Evolutionary conservation across 1,284 basidiomycete species (phyloP), one percentile per base, ranked within the genome.

Genomic region (Tilletia caries): DNA sequence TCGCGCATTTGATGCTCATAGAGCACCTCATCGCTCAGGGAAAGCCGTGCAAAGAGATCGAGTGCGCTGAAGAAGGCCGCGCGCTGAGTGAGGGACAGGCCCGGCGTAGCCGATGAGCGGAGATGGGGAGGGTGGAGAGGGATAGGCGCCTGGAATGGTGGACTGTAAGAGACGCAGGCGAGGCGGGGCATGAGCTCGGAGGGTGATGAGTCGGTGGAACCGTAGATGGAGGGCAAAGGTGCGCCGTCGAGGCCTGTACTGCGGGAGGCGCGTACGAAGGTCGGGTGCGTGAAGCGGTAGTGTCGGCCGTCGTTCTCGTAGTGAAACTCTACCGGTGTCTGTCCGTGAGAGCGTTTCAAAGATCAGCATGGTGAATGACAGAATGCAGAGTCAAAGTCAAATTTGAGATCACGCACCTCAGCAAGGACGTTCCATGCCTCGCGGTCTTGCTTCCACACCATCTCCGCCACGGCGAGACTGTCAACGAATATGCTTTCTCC

Each of bases 281-380:
- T 92, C 0, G 90, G 89, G 81, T 94, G 93, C n/a, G 87, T 84
- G 75, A 86, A 85, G 73, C 91, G 88, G n/a, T 94, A 87, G 81
- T 93, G 91, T 76, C 95, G 91, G 0, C 89, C 90, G 78, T 92
- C 92, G 79, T 95, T 95, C 80, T 92, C 88, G 84, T 98, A 98
- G 77, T 95, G 90, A 85, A 95, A 98, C n/a, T 75, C 87, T 29
- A 96, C 90, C 0, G 87, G 89, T n/a, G 48, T 58, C 70, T 70
- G 54, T 6, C n/a, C 25, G 12, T 20, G 20, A 10, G 32, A 23
- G 25, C n/a, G 65, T 12, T 0, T 20, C 15, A 46, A 44, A 37
- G 5, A 10, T 52, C 1, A 54, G 46, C 12, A 54, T 8, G 13
- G 0, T 58, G 20, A 43, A 18, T 5, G 34, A 54, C n/a, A n/a